Conservation (phyloP, 2,329 filamentous ascomycete genomes). For the Aspergillus tanneri region DNA sequence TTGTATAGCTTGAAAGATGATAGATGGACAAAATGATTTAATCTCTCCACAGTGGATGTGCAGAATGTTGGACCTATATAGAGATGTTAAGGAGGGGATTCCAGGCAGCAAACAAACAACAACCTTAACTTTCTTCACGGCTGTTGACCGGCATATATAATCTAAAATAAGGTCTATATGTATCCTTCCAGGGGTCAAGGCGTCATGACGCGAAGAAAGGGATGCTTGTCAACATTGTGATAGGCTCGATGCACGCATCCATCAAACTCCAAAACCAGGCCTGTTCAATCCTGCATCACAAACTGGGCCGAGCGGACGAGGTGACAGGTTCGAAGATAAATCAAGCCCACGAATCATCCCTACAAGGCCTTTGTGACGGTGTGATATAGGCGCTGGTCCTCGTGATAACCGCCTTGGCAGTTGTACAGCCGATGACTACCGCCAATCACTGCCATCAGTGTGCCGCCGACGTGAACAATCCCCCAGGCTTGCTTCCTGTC, state of each 20-base stretch:
- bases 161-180: too few species aligned
- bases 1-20: too few species aligned
- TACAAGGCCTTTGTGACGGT: constrained; percentile 7
- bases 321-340: constrained; percentile 7
- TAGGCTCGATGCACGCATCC: constrained; percentile 5
- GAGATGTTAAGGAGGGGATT: too few species aligned
- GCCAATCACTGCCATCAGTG: constrained; percentile 9
- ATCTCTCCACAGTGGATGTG: too few species aligned
- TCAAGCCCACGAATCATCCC: constrained; percentile 12
- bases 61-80: too few species aligned
- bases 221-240: constrained; percentile 2
- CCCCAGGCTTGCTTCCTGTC: background rate
- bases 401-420: constrained; percentile 18
- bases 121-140: too few species aligned
- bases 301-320: constrained; percentile 11
- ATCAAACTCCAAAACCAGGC: constrained; percentile 6
- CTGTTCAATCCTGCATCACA: background rate
- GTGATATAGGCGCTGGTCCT: constrained; percentile 16
- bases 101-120: too few species aligned
- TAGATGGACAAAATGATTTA: background rate
- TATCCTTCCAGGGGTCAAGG: background rate
- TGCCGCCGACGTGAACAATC: background rate
- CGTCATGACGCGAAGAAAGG: background rate
- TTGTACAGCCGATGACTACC: background rate
- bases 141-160: too few species aligned